These are phyloP conservation scores for Nidularia sp. DNA, from an alignment of 768 basidiomycete genomes.

Conservation along the genomic window DNA sequence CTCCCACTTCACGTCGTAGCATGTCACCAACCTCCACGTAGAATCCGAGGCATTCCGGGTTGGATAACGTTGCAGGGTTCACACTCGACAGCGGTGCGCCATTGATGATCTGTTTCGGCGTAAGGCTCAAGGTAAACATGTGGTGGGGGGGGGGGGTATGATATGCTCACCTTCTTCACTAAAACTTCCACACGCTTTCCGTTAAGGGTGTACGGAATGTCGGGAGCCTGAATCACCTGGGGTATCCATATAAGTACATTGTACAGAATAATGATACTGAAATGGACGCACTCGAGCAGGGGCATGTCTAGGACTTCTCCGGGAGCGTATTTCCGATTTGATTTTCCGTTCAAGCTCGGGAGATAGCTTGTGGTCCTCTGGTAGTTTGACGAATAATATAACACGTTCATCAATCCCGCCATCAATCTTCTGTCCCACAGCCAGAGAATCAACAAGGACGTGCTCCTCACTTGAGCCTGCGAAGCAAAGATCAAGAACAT, in stretches of 20 bases:
- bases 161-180: constrained; percentile 58
- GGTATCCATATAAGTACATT: constrained; percentile 2
- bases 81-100: constrained; percentile 65
- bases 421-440: constrained; percentile 66
- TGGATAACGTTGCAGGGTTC: constrained; percentile 68
- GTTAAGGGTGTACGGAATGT: constrained; percentile 78
- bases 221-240: constrained; percentile 65
- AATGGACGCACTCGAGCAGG: constrained; percentile 54
- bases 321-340: constrained; percentile 54
- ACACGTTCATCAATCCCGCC: constrained; percentile 71
- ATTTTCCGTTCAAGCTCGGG: constrained; percentile 51
- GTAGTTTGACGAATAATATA: constrained; percentile 68
- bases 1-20: constrained; percentile 41
- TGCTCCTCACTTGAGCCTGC: constrained; percentile 33
- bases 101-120: constrained; percentile 60
- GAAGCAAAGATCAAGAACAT: constrained; percentile 67
- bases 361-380: constrained; percentile 43
- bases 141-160: constrained; percentile 5
- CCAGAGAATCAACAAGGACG: constrained; percentile 56
- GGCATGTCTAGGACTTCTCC: constrained; percentile 72
- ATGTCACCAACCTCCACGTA: constrained; percentile 52
- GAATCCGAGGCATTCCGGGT: constrained; percentile 65
- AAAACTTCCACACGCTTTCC: constrained; percentile 79
- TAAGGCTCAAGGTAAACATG: constrained; percentile 11
- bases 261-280: neutral